Conservation (phyloP, 2,329 filamentous ascomycete species). For the Exophiala spinifera region DNA sequence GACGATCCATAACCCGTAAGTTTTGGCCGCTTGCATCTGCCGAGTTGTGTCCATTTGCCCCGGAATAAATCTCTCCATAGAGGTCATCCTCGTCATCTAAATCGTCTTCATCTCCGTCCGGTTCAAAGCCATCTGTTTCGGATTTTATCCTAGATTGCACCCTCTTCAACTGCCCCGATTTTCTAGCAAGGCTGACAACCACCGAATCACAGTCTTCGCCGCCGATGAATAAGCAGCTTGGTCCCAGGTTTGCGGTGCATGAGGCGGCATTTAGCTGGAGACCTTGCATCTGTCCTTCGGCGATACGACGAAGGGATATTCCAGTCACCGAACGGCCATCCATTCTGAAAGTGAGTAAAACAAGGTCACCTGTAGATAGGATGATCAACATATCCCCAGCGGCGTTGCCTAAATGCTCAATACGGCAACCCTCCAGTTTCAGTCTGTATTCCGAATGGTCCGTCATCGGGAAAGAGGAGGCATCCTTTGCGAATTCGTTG, state of each 20-base stretch:
- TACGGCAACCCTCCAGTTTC: slow-evolving; percentile 73
- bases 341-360: slow-evolving; percentile 75
- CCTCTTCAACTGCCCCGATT: slow-evolving; percentile 45
- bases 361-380: slow-evolving; percentile 70
- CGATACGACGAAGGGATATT: slow-evolving; percentile 67
- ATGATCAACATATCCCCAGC: slow-evolving; percentile 82
- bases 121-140: slow-evolving; percentile 46
- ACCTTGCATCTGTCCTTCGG: slow-evolving; percentile 60
- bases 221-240: slow-evolving; percentile 74
- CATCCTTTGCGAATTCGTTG: slow-evolving; percentile 80
- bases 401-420: slow-evolving; percentile 73
- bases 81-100: slow-evolving; percentile 53
- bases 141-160: slow-evolving; percentile 19
- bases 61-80: slow-evolving; percentile 38
- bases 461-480: slow-evolving; percentile 76
- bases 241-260: slow-evolving; percentile 66
- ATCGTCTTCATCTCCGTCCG: slow-evolving; percentile 56
- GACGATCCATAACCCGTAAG: slow-evolving; percentile 20
- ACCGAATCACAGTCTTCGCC: slow-evolving; percentile 80
- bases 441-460: slow-evolving; percentile 81
- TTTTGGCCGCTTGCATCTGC: slow-evolving; percentile 12
- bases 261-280: slow-evolving; percentile 63
- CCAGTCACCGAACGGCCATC: slow-evolving; percentile 91
- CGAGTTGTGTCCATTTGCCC: slow-evolving; percentile 23
- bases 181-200: slow-evolving; percentile 74